Conservation (phyloP, 2,329 filamentous ascomycete species). For the Cordyceps militaris region DNA sequence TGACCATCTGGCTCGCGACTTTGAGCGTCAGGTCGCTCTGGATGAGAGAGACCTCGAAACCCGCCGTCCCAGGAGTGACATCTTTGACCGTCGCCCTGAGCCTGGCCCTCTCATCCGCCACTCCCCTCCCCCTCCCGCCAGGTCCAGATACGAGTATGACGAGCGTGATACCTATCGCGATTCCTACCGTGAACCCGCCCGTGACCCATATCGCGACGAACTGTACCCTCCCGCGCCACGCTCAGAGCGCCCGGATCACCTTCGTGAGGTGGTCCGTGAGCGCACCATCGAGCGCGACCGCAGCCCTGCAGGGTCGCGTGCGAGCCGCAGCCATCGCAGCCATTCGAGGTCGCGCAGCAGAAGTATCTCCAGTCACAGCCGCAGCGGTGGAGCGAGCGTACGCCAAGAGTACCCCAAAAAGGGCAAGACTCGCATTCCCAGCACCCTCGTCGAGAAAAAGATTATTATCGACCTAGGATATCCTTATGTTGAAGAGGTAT, state of each 20-base stretch:
- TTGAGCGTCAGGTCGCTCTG: constrained; percentile 50
- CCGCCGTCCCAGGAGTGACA: constrained; percentile 67
- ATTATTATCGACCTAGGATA: constrained; percentile 81
- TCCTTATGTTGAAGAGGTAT: constrained; percentile 78
- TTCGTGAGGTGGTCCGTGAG: constrained; percentile 51
- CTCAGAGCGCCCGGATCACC: constrained; percentile 52
- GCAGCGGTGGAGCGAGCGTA: constrained; percentile 42
- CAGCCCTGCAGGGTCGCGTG: constrained; percentile 33
- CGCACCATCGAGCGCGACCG: constrained; percentile 36
- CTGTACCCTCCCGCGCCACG: constrained; percentile 62
- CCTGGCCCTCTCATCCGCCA: constrained; percentile 34
- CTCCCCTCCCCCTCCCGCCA: constrained; percentile 8
- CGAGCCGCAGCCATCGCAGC: constrained; percentile 32
- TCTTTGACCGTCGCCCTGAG: constrained; percentile 71
- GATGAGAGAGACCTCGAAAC: constrained; percentile 41
- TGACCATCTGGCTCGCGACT: constrained; percentile 24
- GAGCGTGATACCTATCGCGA: constrained; percentile 52
- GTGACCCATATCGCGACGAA: constrained; percentile 31
- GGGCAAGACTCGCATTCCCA: constrained; percentile 84
- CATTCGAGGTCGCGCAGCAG: constrained; percentile 29
- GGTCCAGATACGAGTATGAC: constrained; percentile 35
- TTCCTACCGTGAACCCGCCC: constrained; percentile 35
- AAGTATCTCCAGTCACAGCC: constrained; percentile 40
- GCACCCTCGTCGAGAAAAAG: constrained; percentile 68
- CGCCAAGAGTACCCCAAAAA: constrained; percentile 66